Percentiles rank a stretch among this genome's conserved stretches.
Evolutionary conservation across 768 basidiomycete species (phyloP).

Genomic region (Hericium alpestre): DNA sequence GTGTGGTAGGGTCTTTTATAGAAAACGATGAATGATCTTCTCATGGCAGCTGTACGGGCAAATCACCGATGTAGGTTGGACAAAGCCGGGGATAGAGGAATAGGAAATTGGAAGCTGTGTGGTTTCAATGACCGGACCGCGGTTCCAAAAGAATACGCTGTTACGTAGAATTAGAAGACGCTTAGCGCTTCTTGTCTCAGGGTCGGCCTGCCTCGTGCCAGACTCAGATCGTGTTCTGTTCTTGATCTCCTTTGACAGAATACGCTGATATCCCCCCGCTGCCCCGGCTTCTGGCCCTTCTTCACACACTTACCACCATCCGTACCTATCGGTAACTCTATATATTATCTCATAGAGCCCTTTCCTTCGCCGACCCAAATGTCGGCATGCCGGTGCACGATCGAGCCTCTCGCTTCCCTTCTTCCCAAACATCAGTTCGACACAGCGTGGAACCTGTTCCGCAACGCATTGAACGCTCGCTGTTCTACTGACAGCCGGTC

Average conservation of each 20-base stretch:
- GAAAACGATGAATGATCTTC: background rate
- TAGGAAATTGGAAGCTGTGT: no score
- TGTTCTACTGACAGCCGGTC: no score
- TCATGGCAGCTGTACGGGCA: no score
- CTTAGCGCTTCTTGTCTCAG: background rate
- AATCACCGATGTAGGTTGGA: no score
- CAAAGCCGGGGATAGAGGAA: no score
- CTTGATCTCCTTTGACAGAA: constrained; percentile 15
- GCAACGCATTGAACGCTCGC: no score
- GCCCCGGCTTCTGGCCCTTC: background rate
- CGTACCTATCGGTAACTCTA: constrained; percentile 5
- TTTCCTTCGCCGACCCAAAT: no score
- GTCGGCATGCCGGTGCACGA: no score
- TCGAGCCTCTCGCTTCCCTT: no score
- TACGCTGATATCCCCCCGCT: constrained; percentile 3
- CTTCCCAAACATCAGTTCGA: no score
- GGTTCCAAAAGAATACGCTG: background rate
- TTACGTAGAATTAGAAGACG: no score
- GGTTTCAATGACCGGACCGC: background rate
- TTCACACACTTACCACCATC: constrained; percentile 11
- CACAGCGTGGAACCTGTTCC: no score
- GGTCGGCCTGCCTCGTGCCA: background rate
- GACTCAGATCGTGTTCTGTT: background rate
- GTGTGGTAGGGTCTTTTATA: background rate
- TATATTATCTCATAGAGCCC: background rate